A percentile compares a stretch with the other conserved stretches of the same genome.
These are phyloP conservation scores for Colletotrichum eleusines DNA, from an alignment of 2,329 filamentous ascomycete species.

Conservation along the genomic window DNA sequence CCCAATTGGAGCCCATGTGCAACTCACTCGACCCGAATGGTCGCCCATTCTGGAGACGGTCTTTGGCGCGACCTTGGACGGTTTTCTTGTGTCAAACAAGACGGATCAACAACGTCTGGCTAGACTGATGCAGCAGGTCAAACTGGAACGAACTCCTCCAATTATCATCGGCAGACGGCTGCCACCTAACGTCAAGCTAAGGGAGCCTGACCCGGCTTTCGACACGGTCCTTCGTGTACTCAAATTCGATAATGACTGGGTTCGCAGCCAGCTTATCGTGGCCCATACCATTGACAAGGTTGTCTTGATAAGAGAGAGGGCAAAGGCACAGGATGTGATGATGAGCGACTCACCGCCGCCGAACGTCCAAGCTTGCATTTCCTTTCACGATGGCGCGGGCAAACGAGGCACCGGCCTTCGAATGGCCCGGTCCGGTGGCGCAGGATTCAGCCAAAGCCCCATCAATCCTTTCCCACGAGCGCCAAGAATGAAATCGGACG, in stretches of 20 bases:
- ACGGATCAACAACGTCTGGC: constrained; percentile 78
- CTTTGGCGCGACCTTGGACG: constrained; percentile 76
- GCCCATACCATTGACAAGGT: constrained; percentile 85
- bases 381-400: constrained; percentile 67
- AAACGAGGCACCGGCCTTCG: constrained; percentile 48
- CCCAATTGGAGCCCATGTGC: constrained; percentile 83
- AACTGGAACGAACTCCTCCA: constrained; percentile 59
- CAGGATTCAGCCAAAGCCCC: constrained; percentile 52
- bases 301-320: constrained; percentile 77
- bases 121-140: constrained; percentile 70
- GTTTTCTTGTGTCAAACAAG: constrained; percentile 85
- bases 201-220: constrained; percentile 80
- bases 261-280: constrained; percentile 87
- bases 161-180: constrained; percentile 73
- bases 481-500: constrained; percentile 85
- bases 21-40: constrained; percentile 84
- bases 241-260: constrained; percentile 82
- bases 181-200: constrained; percentile 68
- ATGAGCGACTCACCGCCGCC: constrained; percentile 68
- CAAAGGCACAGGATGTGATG: constrained; percentile 77
- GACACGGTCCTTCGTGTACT: constrained; percentile 85
- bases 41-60: constrained; percentile 82
- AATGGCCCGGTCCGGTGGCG: constrained; percentile 25
- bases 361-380: constrained; percentile 81
- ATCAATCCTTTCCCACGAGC: constrained; percentile 61